Base-by-base conservation (phyloP, 1,284 basidiomycete species). In the Puccinia novopanici region DNA sequence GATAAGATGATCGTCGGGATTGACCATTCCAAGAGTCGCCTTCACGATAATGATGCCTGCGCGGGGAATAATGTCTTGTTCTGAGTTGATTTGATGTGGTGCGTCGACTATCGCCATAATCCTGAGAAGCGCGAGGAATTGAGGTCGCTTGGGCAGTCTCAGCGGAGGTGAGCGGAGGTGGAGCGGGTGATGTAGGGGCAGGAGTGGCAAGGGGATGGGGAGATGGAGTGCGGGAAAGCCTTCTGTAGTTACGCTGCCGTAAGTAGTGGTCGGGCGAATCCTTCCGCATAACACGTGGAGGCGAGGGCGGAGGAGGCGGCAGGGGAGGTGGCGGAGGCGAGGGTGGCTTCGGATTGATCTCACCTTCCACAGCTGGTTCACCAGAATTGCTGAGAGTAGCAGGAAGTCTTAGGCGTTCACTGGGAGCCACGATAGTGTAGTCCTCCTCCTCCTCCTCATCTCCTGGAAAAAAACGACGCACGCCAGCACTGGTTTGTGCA, bases 291-390 rank as follows among this genome's bases (percentile, higher is more conserved):
- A 45, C 4, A 24, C n/a, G 71, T 34, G 37, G 71, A 54, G 71
- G 71, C 50, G n/a, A n/a, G 71, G 65, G 54, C n/a, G 76, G 76
- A 17, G 76, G 54, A 24, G 61, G 34, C 6, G 76, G 76, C n/a
- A n/a, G n/a, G n/a, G n/a, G 50, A 55, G 48, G 76, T 65, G n/a
- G n/a, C n/a, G n/a, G n/a, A n/a, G n/a, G n/a, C n/a, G n/a, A n/a
- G n/a, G n/a, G n/a, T n/a, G n/a, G n/a, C n/a, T n/a, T n/a, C n/a
- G n/a, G n/a, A n/a, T n/a, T n/a, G n/a, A n/a, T n/a, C n/a, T n/a
- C n/a, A n/a, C n/a, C n/a, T n/a, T n/a, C n/a, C n/a, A n/a, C n/a
- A n/a, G n/a, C n/a, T n/a, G n/a, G n/a, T n/a, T n/a, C n/a, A n/a
- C n/a, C n/a, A n/a, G n/a, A n/a, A n/a, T n/a, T n/a, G n/a, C n/a